Evolutionary conservation across 2,329 filamentous ascomycete genomes (phyloP).

Genomic region (Aspergillus ruber): DNA sequence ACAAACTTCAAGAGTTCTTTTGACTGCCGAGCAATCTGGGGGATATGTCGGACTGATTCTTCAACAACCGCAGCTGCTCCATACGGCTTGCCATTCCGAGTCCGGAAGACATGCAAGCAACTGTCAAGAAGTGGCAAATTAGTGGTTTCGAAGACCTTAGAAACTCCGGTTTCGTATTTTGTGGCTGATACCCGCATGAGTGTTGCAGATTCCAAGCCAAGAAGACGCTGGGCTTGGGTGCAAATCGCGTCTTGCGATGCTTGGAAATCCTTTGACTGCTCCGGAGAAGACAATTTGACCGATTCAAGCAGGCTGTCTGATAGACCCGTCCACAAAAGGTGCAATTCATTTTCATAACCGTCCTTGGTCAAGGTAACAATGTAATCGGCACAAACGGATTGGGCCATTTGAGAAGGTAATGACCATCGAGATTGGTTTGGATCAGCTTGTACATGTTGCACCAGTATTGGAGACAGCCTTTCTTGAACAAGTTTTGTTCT

Average conservation of each 20-base stretch:
- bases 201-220: conserved; percentile 47
- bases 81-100: conserved; percentile 59
- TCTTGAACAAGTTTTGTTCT: conserved; percentile 40
- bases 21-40: conserved; percentile 34
- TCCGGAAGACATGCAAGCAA: conserved; percentile 45
- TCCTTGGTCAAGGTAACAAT: conserved; percentile 32
- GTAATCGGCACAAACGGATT: conserved; percentile 34
- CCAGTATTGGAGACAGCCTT: conserved; percentile 47
- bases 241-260: conserved; percentile 65
- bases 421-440: conserved; percentile 45
- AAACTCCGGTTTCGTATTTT: conserved; percentile 19
- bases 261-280: conserved; percentile 70
- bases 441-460: conserved; percentile 47
- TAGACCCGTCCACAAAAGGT: conserved; percentile 58
- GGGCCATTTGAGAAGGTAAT: conserved; percentile 38
- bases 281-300: conserved; percentile 70
- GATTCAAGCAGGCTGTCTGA: conserved; percentile 56
- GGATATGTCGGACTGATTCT: conserved; percentile 43
- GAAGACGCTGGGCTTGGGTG: conserved; percentile 62
- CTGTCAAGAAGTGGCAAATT: conserved; percentile 38
- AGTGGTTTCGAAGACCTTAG: conserved; percentile 30
- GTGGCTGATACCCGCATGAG: conserved; percentile 20
- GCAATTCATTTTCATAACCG: conserved; percentile 44
- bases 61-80: conserved; percentile 57
- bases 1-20: conserved; percentile 48